Evolutionary conservation across 2,329 filamentous ascomycete genomes (phyloP), one percentile per base, ranked within the genome.

Genomic region (Dactylellina cionopaga): DNA sequence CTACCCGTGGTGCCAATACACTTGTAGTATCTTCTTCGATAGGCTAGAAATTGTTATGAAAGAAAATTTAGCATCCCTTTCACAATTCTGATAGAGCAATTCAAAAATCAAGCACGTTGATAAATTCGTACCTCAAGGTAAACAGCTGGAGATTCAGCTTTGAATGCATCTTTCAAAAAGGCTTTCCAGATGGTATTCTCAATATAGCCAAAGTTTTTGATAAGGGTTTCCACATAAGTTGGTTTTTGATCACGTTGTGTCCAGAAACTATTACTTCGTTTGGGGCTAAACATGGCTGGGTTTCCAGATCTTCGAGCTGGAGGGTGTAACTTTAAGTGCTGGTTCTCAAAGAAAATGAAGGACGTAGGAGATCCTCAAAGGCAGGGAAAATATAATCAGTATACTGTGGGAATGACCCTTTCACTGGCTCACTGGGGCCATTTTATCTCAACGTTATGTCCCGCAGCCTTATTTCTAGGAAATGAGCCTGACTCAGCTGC

Each of bases 201-300:
- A n/a, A 47, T 47, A n/a, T 47, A 47, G 19, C 24, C 43, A 47
- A 47, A 47, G 5, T 47, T 19, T 15, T 9, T 15, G 43, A 47
- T 47, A 19, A 47, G 7, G 13, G 43, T 47, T 47, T 47, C 43
- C n/a, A n/a, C n/a, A n/a, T n/a, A n/a, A n/a, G n/a, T n/a, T n/a
- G n/a, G n/a, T n/a, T n/a, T n/a, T n/a, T n/a, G n/a, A n/a, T n/a
- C n/a, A n/a, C n/a, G n/a, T n/a, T n/a, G n/a, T 7, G 22, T 47
- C 43, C 43, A 47, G 43, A 47, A 47, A 24, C 43, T 47, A 22
- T 24, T 25, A 19, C 43, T 47, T 25, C 43, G 7, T 47, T 24
- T 47, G 9, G 43, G 43, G 22, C 17, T 10, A 19, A 5, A 11
- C 7, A 24, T 47, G 13, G 13, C 22, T 10, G 24, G n/a, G n/a